Conservation (phyloP, 2,329 filamentous ascomycete species). For the Penicillium sp. region DNA sequence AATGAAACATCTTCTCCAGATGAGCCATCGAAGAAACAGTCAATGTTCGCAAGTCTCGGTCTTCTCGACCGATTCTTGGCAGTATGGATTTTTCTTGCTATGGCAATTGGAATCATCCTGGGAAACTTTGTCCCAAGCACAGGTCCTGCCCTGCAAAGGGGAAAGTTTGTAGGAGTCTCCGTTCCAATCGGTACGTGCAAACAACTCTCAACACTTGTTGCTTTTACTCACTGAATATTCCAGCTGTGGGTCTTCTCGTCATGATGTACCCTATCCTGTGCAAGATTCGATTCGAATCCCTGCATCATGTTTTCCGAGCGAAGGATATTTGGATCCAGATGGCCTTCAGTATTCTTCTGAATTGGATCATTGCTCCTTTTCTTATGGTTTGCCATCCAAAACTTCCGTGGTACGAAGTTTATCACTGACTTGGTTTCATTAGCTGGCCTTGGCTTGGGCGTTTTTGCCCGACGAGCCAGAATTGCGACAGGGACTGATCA, state of each 20-base stretch:
- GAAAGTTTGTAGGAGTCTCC: constrained; percentile 70
- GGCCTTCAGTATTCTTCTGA: constrained; percentile 71
- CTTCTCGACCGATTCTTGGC: constrained; percentile 65
- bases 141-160: constrained; percentile 64
- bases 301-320: constrained; percentile 65
- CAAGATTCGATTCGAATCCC: constrained; percentile 76
- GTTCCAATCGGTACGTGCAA: constrained; percentile 60
- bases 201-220: not conserved
- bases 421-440: not conserved
- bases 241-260: constrained; percentile 75
- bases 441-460: constrained; percentile 51
- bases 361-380: constrained; percentile 82
- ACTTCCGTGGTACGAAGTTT: rapidly evolving
- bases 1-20: not conserved
- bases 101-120: constrained; percentile 71
- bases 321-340: constrained; percentile 74
- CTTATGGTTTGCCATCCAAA: constrained; percentile 64
- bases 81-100: constrained; percentile 75
- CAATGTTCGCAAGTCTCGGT: constrained; percentile 52
- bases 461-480: constrained; percentile 54
- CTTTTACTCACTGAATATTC: not conserved
- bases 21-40: constrained; percentile 17
- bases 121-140: constrained; percentile 70
- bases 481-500: constrained; percentile 65
- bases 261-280: constrained; percentile 97